phyloP scores from a whole-genome alignment of 1,139 yeast species.

The Lodderomyces orthopsilosis region DNA sequence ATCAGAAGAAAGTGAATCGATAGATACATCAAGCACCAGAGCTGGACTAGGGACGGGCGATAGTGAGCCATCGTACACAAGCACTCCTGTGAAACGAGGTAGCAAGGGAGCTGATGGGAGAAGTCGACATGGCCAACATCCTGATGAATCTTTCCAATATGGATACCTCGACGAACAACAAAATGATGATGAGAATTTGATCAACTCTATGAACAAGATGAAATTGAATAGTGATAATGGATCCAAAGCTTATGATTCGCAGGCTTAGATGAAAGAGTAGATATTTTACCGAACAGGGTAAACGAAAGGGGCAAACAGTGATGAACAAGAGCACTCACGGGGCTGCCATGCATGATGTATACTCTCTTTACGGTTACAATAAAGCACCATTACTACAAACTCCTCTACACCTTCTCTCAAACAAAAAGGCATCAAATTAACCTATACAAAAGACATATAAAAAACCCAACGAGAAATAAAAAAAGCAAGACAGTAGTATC shows the following conservation, averaged over 20 bases:
- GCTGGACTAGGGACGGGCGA: constrained; percentile 1
- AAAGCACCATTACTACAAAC: neutral
- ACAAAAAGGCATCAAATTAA: neutral
- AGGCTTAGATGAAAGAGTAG: too few relatives aligned
- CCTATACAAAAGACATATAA: neutral
- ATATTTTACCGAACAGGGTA: too few relatives aligned
- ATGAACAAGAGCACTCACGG: too few relatives aligned
- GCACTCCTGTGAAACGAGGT: constrained; percentile 3
- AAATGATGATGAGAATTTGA: constrained; percentile 15
- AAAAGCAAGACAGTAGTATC: constrained; percentile 1
- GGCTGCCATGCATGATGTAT: too few relatives aligned
- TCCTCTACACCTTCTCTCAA: neutral
- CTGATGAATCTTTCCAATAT: neutral
- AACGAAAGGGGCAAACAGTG: too few relatives aligned
- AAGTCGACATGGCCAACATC: neutral
- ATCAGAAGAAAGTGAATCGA: constrained; percentile 8
- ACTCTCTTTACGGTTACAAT: neutral
- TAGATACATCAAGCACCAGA: constrained; percentile 8
- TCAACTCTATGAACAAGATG: constrained; percentile 19
- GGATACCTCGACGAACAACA: neutral
- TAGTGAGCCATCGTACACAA: constrained; percentile 3
- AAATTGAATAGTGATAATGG: constrained; percentile 11
- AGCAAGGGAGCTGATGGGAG: neutral
- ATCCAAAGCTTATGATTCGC: neutral
- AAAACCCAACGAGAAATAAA: neutral